Conservation (phyloP, 768 basidiomycete genomes). For the Lentinula guzmanii region DNA sequence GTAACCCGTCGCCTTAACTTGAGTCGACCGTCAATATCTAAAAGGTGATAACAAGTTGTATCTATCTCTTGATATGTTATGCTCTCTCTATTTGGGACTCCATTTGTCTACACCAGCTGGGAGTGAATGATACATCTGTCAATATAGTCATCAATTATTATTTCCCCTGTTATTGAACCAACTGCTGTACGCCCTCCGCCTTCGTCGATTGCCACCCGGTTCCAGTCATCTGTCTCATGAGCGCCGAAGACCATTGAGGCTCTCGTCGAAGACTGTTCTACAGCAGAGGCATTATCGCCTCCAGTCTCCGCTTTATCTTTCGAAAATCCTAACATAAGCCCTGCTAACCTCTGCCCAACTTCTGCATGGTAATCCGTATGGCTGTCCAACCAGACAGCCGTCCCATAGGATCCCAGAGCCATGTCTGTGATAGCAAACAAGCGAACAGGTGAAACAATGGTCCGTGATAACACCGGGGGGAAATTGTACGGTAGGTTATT, state of each 20-base stretch:
- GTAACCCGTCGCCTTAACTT: neutral
- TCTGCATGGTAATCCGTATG: slow-evolving; percentile 46
- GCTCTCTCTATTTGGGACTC: neutral
- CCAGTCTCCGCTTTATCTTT: slow-evolving; percentile 10
- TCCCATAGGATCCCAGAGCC: slow-evolving; percentile 51
- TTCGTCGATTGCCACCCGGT: slow-evolving; percentile 38
- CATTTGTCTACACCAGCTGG: neutral
- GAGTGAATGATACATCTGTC: neutral
- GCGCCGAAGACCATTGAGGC: slow-evolving; percentile 39
- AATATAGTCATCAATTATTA: neutral
- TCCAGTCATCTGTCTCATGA: slow-evolving; percentile 45
- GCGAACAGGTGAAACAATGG: slow-evolving; percentile 50
- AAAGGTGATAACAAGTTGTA: too few relatives aligned
- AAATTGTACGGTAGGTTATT: slow-evolving; percentile 35
- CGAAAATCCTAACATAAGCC: slow-evolving; percentile 19
- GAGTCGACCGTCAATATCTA: too few relatives aligned
- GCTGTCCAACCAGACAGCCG: slow-evolving; percentile 61
- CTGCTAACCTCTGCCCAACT: slow-evolving; percentile 56
- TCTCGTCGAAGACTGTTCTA: slow-evolving; percentile 18
- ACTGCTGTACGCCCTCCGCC: slow-evolving; percentile 40
- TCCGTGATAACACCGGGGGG: slow-evolving; percentile 24
- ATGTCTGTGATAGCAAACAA: slow-evolving; percentile 50
- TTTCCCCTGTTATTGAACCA: slow-evolving; percentile 16
- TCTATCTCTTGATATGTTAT: too few relatives aligned
- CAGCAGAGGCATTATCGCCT: slow-evolving; percentile 17